Evolutionary conservation across 2,329 filamentous ascomycete species (phyloP).

Genomic region (Fusarium sp.): DNA sequence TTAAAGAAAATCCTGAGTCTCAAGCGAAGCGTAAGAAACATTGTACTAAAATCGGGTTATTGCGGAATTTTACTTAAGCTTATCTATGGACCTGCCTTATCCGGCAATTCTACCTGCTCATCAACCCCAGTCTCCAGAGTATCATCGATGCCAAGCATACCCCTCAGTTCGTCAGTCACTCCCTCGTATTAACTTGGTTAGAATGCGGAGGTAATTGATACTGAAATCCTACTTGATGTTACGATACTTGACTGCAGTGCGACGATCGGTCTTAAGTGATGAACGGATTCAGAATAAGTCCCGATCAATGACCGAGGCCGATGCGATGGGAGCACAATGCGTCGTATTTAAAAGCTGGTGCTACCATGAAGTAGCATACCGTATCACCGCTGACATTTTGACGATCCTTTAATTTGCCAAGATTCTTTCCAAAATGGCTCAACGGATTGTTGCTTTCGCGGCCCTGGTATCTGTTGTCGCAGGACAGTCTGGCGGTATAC

Average conservation of each 20-base stretch:
- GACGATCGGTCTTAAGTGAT: neutral
- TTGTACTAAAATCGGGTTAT: neutral
- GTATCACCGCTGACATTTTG: too few species aligned
- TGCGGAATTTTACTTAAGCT: constrained; percentile 10
- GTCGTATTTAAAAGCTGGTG: neutral
- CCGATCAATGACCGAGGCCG: neutral
- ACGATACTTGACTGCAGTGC: neutral
- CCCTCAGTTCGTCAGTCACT: constrained; percentile 4
- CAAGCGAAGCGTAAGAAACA: neutral
- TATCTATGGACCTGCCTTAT: constrained; percentile 19
- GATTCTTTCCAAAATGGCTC: neutral
- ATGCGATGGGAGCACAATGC: fast-evolving
- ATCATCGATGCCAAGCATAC: constrained; percentile 6
- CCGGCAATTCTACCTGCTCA: neutral
- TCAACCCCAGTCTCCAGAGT: neutral
- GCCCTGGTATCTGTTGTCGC: neutral
- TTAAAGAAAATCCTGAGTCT: neutral
- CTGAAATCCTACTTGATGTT: neutral
- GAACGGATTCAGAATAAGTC: neutral
- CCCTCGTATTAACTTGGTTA: neutral
- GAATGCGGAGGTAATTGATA: neutral
- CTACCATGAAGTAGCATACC: too few species aligned
- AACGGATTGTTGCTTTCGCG: neutral
- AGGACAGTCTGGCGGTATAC: neutral
- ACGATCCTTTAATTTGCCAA: too few species aligned